Evolutionary conservation across 371 early-diverging fungal species (phyloP), one percentile per base, ranked within the genome.

Genomic region (Batkoa obscura): DNA sequence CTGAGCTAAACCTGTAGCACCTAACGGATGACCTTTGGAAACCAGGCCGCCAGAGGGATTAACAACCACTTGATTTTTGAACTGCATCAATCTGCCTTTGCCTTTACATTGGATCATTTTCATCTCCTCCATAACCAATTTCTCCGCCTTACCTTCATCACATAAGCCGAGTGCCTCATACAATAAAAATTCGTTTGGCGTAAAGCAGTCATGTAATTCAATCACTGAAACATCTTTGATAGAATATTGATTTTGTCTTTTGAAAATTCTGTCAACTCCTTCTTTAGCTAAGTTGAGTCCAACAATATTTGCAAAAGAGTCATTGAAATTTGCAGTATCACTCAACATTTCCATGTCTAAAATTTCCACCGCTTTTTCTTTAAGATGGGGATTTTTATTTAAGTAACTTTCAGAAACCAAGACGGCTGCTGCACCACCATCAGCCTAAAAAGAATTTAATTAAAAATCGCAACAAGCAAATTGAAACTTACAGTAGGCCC

Each of bases 131-230:
- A 45, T 13, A 23, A 23, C 23, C 60, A 79, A 61, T 35, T 69
- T 70, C 54, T 78, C 78, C 15, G 77, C 79, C 58, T 83, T 68
- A 15, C 84, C 84, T 1, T 68, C 70, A 47, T 72, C 65, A 58
- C 75, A 73, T 50, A 86, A 71, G 13, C 81, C 83, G 30, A 86
- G 73, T 39, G 83, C 78, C 64, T 84, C 87, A 62, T 84, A 84
- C 5, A 83, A 82, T 52, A 84, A 68, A 15, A 86, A 63, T 73
- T 84, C 86, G 64, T 86, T 86, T 47, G 83, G 80, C 17, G 81
- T 78, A 68, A 83, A 86, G 67, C 84, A 86, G 64, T 86, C 87
- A 63, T 86, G 87, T 41, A 86, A 68, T 60, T 86, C 87, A 46
- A 83, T 70, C 6, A 84, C 81, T 58, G 75, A 71, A 3, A 86